Conservation (phyloP, 495 filamentous ascomycete species). For the Daldinia bambusicola region DNA sequence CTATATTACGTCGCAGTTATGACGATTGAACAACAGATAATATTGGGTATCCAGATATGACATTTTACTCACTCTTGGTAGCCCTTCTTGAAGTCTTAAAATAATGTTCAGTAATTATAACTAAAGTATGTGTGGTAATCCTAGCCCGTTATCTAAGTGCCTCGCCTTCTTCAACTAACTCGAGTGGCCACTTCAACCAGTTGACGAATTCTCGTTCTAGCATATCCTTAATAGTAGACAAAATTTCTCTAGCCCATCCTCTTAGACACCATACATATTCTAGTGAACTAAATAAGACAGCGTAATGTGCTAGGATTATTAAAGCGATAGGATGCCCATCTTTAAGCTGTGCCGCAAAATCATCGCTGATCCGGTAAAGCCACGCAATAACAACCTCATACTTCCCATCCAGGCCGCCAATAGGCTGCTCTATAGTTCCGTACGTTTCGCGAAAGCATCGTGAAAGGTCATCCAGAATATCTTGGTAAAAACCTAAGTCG, state of each 20-base stretch:
- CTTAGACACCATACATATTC: slow-evolving; percentile 4
- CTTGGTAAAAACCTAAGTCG: not conserved
- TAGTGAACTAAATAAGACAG: slow-evolving; percentile 44
- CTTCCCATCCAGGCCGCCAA: not conserved
- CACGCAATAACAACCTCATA: slow-evolving; percentile 5
- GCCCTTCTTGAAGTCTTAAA: too few relatives aligned
- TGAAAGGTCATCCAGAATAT: not conserved
- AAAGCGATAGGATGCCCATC: slow-evolving; percentile 52
- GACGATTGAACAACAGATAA: too few relatives aligned
- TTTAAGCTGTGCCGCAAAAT: slow-evolving; percentile 49
- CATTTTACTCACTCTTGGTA: too few relatives aligned
- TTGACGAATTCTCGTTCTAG: not conserved
- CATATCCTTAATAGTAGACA: not conserved
- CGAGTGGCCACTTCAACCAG: too few relatives aligned
- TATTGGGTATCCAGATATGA: too few relatives aligned
- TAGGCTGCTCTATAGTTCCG: not conserved
- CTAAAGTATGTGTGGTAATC: too few relatives aligned
- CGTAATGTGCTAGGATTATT: slow-evolving; percentile 56
- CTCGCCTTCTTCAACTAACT: too few relatives aligned
- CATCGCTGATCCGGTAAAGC: slow-evolving; percentile 18
- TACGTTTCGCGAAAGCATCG: slow-evolving; percentile 6
- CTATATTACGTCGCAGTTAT: not conserved
- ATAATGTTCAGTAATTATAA: too few relatives aligned
- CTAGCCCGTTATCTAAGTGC: too few relatives aligned
- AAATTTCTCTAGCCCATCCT: slow-evolving; percentile 7